These are phyloP conservation scores for Russula olivacea DNA, from an alignment of 768 basidiomycete species.

Conservation along the genomic window DNA sequence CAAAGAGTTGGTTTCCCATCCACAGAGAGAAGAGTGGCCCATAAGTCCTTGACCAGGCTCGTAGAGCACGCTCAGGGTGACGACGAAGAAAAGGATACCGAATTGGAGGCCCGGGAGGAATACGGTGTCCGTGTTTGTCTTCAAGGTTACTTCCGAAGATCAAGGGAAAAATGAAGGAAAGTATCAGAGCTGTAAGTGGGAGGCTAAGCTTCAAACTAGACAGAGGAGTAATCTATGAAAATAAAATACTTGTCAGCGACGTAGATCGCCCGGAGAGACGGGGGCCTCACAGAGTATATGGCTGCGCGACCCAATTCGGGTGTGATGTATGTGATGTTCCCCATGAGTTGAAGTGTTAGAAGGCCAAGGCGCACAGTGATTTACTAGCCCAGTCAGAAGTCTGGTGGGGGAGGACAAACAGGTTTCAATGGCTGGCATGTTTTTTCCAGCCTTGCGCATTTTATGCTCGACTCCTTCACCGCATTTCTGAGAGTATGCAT, in stretches of 20 bases:
- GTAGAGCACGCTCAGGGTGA: conserved; percentile 41
- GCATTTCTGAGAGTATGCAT: not conserved
- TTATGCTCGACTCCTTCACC: not conserved
- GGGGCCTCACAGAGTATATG: conserved; percentile 8
- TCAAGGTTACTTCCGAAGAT: conserved; percentile 24
- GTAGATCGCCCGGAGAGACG: too few relatives aligned
- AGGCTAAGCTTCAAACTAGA: too few relatives aligned
- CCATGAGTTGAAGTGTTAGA: not conserved
- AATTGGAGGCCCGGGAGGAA: conserved; percentile 28
- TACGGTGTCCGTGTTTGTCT: conserved; percentile 28
- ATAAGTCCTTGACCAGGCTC: conserved; percentile 40
- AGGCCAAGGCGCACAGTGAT: not conserved
- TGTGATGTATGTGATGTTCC: not conserved
- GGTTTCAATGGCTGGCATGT: not conserved
- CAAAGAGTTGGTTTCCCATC: conserved; percentile 46
- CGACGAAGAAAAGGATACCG: conserved; percentile 37
- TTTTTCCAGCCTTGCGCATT: not conserved
- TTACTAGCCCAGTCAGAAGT: not conserved
- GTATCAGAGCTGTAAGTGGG: conserved; percentile 1
- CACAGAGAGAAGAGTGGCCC: conserved; percentile 43
- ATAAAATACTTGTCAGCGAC: too few relatives aligned
- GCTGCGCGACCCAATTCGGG: not conserved
- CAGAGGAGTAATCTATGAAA: too few relatives aligned
- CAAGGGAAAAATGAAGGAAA: conserved; percentile 18
- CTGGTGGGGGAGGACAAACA: not conserved